Evolutionary conservation across 164 flowering plant species (phyloP), one percentile per base, ranked within the genome.

Genomic region (Echeveria elegans): DNA sequence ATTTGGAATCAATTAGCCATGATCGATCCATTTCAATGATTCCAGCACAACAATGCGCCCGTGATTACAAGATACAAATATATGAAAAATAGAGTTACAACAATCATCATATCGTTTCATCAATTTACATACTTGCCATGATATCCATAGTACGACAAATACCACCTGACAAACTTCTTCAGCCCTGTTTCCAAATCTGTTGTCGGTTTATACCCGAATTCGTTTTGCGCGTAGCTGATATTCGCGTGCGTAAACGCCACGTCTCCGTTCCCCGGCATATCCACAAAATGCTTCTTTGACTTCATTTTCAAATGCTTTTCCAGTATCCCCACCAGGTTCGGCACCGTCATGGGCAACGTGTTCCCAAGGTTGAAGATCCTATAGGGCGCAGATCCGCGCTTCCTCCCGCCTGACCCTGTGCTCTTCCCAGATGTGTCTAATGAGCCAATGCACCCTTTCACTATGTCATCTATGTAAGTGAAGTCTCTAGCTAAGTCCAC

Each of bases 71-170:
- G n/a, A 36, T 36, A 36, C n/a, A n/a, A 5, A 36, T 36, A 36
- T 6, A 36, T 36, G 9, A 36, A 36, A 6, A 36, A 36, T 36
- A 36, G 9, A 36, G 38, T 36, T 36, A 36, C 7, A 5, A 36
- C 38, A 36, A 36, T 10, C 6, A 36, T 36, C 7, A 10, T 0
- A 36, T 36, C 6, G 38, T 6, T 36, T 10, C 38, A 36, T 45
- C 19, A 45, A 45, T 32, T 60, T 60, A 60, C 64, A 29, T 28
- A 28, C 32, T 61, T 14, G 26, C n/a, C 64, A 61, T 61, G 64
- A 31, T 61, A 61, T 12, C 36, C 36, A 30, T 12, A 61, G n/a
- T 30, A 29, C n/a, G 29, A 24, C 62, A 58, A 30, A 61, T 45
- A 45, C 50, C 4, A 45, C 50, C 50, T 45, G 14, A 45, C 50